Base-by-base conservation (phyloP, 192 early-diverging fungal species). In the Funneliformis mosseae region DNA sequence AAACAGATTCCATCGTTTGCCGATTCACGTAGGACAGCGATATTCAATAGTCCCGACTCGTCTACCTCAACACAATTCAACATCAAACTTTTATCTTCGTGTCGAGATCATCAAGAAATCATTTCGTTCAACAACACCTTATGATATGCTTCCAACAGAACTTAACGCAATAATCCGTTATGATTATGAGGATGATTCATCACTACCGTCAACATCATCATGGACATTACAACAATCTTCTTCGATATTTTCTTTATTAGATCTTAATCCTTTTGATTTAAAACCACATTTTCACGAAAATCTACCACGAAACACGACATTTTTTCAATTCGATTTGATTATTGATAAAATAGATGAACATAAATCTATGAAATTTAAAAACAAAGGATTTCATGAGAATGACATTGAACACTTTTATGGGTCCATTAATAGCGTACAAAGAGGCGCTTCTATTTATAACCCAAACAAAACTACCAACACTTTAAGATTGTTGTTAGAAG, bases 1-100 rank as follows among this genome's bases (percentile, higher is more conserved):
- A 43, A 67, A 16, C 2, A 11, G 1, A 33, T 67, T 33, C 33
- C 80, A 83, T 55, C 81, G 84, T 62, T 21, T 88, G 25, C 80
- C 83, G 0, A 82, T 88, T 69, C 81, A 84, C 60, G 59, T 84
- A 28, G 87, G 84, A 63, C 87, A 88, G 73, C 85, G 87, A 7
- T 86, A 87, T 78, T 88, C 87, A 21, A 78, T 86, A n/a, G 84
- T 88, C 39, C 75, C 86, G n/a, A 75, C 74, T 21, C 62, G 85
- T 8, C 85, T 88, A 8, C 84, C 85, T 74, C 78, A 83, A 21
- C 27, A 80, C 2, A 72, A 74, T 2, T 18, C 27, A 16, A 67
- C 25, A 23, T 28, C 27, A 67, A 88, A 84, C 73, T 88, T 85
- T 42, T 85, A 83, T 81, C 81, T 85, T 77, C 68, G 87, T 39